These are phyloP conservation scores for Russula compacta DNA, from an alignment of 768 basidiomycete genomes.

Conservation along the genomic window DNA sequence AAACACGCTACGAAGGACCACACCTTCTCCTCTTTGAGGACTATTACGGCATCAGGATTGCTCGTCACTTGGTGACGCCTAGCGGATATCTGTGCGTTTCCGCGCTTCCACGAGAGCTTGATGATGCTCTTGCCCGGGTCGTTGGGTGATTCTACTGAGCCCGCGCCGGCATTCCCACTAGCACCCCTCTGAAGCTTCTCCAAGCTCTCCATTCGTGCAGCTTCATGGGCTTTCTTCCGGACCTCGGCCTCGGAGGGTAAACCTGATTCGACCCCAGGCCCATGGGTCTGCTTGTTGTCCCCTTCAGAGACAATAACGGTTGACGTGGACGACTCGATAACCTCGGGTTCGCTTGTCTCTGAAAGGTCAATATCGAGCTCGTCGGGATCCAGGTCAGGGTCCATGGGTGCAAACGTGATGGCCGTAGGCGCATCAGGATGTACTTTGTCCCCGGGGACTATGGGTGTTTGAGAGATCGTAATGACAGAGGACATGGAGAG, in stretches of 20 bases:
- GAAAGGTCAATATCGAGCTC: slow-evolving; percentile 35
- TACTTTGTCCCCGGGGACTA: slow-evolving; percentile 42
- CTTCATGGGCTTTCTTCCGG: slow-evolving; percentile 22
- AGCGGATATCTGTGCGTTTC: background rate
- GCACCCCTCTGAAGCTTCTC: slow-evolving; percentile 46
- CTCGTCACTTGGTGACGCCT: slow-evolving; percentile 12
- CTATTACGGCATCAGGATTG: slow-evolving; percentile 74
- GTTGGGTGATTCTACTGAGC: slow-evolving; percentile 6
- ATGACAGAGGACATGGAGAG: slow-evolving; percentile 75
- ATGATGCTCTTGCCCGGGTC: slow-evolving; percentile 19
- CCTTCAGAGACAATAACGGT: background rate
- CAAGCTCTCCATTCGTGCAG: slow-evolving; percentile 36
- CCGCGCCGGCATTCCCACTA: background rate
- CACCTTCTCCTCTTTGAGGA: slow-evolving; percentile 84
- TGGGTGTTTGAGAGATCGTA: slow-evolving; percentile 71
- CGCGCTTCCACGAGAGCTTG: slow-evolving; percentile 11
- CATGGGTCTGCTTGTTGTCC: background rate
- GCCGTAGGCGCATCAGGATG: slow-evolving; percentile 37
- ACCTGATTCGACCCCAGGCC: background rate
- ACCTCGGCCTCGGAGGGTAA: slow-evolving; percentile 29
- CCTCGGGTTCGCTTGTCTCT: slow-evolving; percentile 15
- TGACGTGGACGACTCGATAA: slow-evolving; percentile 22
- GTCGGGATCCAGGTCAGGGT: slow-evolving; percentile 39
- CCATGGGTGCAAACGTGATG: slow-evolving; percentile 53
- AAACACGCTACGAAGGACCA: slow-evolving; percentile 16